Conservation (phyloP, 208 protist genomes). For the Trypanosomatidae sp. region DNA sequence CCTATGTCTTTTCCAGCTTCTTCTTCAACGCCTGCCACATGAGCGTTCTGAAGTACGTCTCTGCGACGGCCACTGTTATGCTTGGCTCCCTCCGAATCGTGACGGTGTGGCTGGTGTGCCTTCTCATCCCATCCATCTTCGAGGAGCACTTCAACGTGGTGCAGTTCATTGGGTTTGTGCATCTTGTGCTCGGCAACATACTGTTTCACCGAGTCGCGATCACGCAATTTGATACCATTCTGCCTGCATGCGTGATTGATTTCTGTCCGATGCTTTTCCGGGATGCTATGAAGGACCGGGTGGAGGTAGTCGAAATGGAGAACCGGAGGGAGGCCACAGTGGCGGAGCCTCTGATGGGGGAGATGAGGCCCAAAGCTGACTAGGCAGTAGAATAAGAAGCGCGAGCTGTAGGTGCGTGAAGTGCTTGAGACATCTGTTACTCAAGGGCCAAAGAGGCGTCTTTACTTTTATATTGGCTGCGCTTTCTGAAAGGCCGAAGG, state of each 20-base stretch:
- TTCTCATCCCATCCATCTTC: constrained; percentile 61
- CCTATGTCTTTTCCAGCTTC: constrained; percentile 55
- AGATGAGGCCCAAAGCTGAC: not conserved
- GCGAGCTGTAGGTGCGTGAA: not conserved
- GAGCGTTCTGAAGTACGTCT: constrained; percentile 74
- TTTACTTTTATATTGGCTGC: not conserved
- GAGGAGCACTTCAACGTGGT: constrained; percentile 63
- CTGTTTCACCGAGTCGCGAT: constrained; percentile 64
- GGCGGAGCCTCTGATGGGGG: not conserved
- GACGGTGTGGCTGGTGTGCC: constrained; percentile 62
- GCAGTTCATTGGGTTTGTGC: constrained; percentile 66
- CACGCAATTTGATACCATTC: constrained; percentile 37
- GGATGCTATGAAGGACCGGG: constrained; percentile 6
- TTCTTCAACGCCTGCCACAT: constrained; percentile 71
- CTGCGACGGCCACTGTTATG: constrained; percentile 67
- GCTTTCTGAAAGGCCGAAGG: not conserved
- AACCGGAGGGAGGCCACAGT: not conserved
- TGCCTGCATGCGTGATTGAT: constrained; percentile 36
- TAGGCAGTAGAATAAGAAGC: not conserved
- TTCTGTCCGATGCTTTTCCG: constrained; percentile 35
- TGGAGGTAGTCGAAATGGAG: not conserved
- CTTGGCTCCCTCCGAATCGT: constrained; percentile 72
- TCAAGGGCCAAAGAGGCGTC: not conserved
- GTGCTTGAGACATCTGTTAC: not conserved
- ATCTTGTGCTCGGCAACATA: constrained; percentile 62